A percentile compares a stretch with the other conserved stretches of the same genome.
These are phyloP conservation scores for Solanum aculeatissimum DNA, from an alignment of 305 asterid species.

Conservation along the genomic window DNA sequence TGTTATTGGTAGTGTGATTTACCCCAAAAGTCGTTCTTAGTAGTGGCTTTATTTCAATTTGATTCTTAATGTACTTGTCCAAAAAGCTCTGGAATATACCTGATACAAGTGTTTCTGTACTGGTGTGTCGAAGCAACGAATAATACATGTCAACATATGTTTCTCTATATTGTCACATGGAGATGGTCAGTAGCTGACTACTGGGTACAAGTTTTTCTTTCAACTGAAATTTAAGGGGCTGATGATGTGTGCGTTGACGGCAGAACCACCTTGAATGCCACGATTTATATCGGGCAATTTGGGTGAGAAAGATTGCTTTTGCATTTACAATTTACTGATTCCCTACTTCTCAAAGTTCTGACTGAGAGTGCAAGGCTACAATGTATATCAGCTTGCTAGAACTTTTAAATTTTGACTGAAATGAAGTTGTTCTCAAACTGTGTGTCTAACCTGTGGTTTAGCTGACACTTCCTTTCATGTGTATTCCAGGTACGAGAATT, in stretches of 20 bases:
- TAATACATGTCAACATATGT: neutral
- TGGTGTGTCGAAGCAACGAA: neutral
- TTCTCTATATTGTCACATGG: neutral
- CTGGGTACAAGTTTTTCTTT: neutral
- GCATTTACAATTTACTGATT: neutral
- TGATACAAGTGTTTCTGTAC: neutral
- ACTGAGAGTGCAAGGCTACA: neutral
- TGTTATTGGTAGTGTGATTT: neutral
- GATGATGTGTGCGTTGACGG: neutral
- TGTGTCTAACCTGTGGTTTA: neutral
- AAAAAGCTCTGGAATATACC: neutral
- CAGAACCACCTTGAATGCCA: neutral
- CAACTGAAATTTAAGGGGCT: neutral
- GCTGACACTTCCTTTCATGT: neutral
- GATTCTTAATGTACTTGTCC: neutral
- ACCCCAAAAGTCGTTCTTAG: neutral
- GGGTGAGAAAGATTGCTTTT: neutral
- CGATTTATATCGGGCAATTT: neutral
- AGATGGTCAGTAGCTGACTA: neutral
- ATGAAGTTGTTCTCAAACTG: neutral
- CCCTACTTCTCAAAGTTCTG: neutral
- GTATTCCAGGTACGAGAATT: conserved; percentile 65
- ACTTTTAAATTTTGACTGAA: neutral
- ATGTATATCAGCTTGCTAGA: neutral
- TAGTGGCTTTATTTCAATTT: neutral